Base-by-base conservation (phyloP, 352 stramenopile species). In the Lagenidium sp. region DNA sequence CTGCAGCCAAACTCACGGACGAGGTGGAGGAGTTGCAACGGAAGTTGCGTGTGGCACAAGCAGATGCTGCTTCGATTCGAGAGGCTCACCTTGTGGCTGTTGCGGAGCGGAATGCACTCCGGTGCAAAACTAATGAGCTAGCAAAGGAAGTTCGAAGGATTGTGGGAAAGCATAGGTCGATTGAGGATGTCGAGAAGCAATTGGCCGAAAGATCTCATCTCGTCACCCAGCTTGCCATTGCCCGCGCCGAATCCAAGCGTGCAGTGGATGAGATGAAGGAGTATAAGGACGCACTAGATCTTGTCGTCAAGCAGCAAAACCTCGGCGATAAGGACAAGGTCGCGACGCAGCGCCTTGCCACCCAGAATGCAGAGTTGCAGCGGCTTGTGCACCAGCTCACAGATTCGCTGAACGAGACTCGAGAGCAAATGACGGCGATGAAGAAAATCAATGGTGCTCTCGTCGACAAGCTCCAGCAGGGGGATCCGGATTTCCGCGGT, bases 391-490 rank as follows among this genome's bases (percentile, higher is more conserved):
- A 86, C 23, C 65, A 89, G 48, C 53, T 89, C 10, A 82, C 73
- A 3, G 74, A 89, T 48, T 77, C 71, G 10, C 50, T 92, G 13
- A 72, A 71, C 32, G 77, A 86, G 28, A 64, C 67, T 0, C 66
- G 63, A n/a, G 74, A 87, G 44, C 79, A 92, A 51, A 50, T 87
- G 31, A 50, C 55, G n/a, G 72, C 73, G 3, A 66, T 81, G 20
- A 85, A 82, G 60, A 72, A 72, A 41, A 84, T 89, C 44, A 92
- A 92, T 45, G 62, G 56, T 25, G 69, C 78, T 20, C 56, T 92
- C n/a, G 62, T 82, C 15, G 64, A 66, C 18, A 77, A 72, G 42
- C 66, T 91, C 30, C 65, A 82, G 51, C 44, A 62, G 11, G 44
- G 82, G 16, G 56, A 81, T 23, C 74, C 73, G 0, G 69, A 84